These are phyloP conservation scores for Nidula microcarpa DNA, from an alignment of 768 basidiomycete species.

Conservation along the genomic window DNA sequence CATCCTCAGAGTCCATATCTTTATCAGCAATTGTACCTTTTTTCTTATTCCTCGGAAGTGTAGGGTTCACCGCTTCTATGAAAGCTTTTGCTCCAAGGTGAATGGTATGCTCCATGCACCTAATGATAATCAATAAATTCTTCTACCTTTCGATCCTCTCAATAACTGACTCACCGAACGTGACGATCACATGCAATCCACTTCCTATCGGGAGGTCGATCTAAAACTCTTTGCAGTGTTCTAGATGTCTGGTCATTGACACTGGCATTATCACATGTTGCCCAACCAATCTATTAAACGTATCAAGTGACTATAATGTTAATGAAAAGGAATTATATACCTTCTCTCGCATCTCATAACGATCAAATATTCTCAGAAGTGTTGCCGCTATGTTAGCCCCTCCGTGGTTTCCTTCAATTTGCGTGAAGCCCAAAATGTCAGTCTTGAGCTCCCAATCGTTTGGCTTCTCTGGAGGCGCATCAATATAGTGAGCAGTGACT, in stretches of 20 bases:
- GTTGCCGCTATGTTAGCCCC: conserved; percentile 13
- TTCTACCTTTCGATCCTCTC: not conserved
- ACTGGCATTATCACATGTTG: conserved; percentile 22
- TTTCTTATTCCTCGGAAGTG: no score
- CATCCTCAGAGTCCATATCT: no score
- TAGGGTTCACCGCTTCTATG: conserved; percentile 17
- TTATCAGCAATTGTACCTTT: no score
- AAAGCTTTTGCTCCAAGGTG: conserved; percentile 23
- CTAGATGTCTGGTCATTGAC: conserved; percentile 22
- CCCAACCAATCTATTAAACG: conserved; percentile 21
- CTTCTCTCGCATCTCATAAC: conserved; percentile 15
- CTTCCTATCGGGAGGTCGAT: conserved; percentile 4
- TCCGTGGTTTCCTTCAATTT: conserved; percentile 10
- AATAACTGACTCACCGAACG: conserved; percentile 11
- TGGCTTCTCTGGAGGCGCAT: conserved; percentile 2
- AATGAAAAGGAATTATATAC: conserved; percentile 6
- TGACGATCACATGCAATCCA: conserved; percentile 17
- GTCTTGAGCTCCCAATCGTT: conserved; percentile 12
- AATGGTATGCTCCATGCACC: conserved; percentile 29
- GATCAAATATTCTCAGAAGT: conserved; percentile 7
- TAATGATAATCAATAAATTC: conserved; percentile 4
- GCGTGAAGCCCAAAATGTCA: conserved; percentile 7
- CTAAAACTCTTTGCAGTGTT: conserved; percentile 12
- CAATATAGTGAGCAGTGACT: conserved; percentile 14
- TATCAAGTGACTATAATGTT: not conserved